Base-by-base conservation (phyloP, 2,329 filamentous ascomycete genomes). In the Nothomitra cinnamomea region DNA sequence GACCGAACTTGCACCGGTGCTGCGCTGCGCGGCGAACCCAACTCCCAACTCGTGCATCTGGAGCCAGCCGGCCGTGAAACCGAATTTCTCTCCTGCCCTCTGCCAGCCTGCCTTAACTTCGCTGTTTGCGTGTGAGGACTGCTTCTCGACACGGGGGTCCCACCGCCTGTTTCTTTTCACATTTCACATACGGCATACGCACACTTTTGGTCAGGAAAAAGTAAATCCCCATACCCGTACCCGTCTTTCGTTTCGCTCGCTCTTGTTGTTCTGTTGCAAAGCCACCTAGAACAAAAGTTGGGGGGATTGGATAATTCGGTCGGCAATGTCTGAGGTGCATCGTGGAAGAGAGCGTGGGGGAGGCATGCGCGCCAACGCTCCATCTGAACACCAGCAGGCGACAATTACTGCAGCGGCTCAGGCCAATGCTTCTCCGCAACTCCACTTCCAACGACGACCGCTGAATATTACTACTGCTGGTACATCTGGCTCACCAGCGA, bases 301-400 rank as follows among this genome's bases (percentile, higher is more conserved):
- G 45, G 7, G 45, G 25, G 45, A 17, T 24, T 12, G 25, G 13
- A 22, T 35, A 49, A n/a, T 41, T 43, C 52, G 41, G 62, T 62
- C 63, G 63, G 63, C 62, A 62, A 64, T 65, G 62, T 49, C 45
- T 32, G 59, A 56, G 56, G 61, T 60, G 60, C 66, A 65, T 59
- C 65, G 65, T 63, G 62, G 62, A 58, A 10, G 10, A 24, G 62
- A 64, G 61, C 66, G 67, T 68, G 67, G 67, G 67, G 67, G 66
- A 61, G 60, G 61, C 53, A 58, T 65, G 54, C 63, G 52, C 56
- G 55, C 58, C 47, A 57, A 58, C 57, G 54, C 57, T 53, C 54
- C 56, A 32, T 62, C 60, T 58, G 56, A 59, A 57, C 54, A 55
- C 53, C 59, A 32, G 10, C 28, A 49, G 12, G 45, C 45, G 32